Evolutionary conservation across 2,329 filamentous ascomycete genomes (phyloP).

Genomic region (Diaporthe eres): DNA sequence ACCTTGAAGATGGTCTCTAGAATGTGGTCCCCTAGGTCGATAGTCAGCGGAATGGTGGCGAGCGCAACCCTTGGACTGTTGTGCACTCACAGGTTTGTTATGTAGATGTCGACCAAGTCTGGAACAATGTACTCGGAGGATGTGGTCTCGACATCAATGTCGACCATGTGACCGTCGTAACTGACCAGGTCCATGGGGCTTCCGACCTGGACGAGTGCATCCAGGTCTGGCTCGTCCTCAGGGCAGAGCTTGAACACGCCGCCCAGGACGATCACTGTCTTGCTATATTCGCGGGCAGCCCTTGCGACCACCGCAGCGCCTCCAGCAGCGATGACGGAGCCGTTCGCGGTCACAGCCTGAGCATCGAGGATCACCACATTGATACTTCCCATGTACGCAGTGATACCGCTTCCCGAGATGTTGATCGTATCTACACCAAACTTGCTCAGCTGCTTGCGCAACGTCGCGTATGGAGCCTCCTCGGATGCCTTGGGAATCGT

Average conservation of each 20-base stretch:
- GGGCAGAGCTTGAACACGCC: slow-evolving; percentile 96
- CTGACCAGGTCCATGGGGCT: slow-evolving; percentile 82
- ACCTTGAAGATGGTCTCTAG: slow-evolving; percentile 47
- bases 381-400: slow-evolving; percentile 94
- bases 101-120: slow-evolving; percentile 83
- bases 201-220: slow-evolving; percentile 88
- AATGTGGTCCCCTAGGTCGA: slow-evolving; percentile 51
- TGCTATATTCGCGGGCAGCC: slow-evolving; percentile 85
- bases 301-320: slow-evolving; percentile 88
- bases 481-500: slow-evolving; percentile 54
- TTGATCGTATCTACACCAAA: slow-evolving; percentile 87
- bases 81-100: slow-evolving; percentile 81
- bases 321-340: slow-evolving; percentile 85
- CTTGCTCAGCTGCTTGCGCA: slow-evolving; percentile 83
- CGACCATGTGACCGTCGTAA: slow-evolving; percentile 85
- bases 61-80: neutral
- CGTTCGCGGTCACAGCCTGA: slow-evolving; percentile 89
- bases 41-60: slow-evolving; percentile 8
- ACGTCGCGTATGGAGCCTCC: slow-evolving; percentile 63
- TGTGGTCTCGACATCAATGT: slow-evolving; percentile 83
- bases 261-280: slow-evolving; percentile 88
- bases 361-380: slow-evolving; percentile 96
- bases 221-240: slow-evolving; percentile 86
- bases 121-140: slow-evolving; percentile 86
- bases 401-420: slow-evolving; percentile 87